These are phyloP conservation scores for Ceratocystis ficicola DNA, from an alignment of 2,329 filamentous ascomycete species.

Conservation along the genomic window DNA sequence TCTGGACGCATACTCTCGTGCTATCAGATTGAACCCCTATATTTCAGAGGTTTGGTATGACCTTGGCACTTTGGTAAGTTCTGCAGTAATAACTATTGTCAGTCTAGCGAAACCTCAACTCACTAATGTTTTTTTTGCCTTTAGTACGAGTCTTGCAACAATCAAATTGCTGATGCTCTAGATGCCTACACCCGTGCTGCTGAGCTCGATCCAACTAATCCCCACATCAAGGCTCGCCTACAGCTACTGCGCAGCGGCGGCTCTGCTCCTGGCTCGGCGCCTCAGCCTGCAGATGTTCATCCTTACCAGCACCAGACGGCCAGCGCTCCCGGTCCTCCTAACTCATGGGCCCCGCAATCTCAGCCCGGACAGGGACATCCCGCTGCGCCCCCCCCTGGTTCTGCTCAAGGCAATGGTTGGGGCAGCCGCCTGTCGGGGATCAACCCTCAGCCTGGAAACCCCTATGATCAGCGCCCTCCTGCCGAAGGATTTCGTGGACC, in stretches of 20 bases:
- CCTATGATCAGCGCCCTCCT: constrained; percentile 55
- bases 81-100: constrained; percentile 22
- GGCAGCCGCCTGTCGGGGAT: constrained; percentile 65
- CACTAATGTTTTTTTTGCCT: neutral
- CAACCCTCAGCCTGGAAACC: constrained; percentile 64
- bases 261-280: constrained; percentile 54
- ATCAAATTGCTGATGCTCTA: constrained; percentile 89
- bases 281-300: constrained; percentile 91
- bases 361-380: constrained; percentile 40
- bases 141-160: constrained; percentile 96
- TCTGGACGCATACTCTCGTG: constrained; percentile 90
- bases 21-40: constrained; percentile 91
- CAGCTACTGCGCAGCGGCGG: constrained; percentile 77
- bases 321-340: constrained; percentile 69
- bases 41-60: constrained; percentile 99
- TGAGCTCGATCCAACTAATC: constrained; percentile 83
- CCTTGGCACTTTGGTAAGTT: constrained; percentile 77
- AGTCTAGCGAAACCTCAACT: constrained; percentile 27
- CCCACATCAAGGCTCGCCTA: constrained; percentile 89
- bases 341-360: constrained; percentile 71
- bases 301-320: constrained; percentile 83
- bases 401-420: constrained; percentile 42
- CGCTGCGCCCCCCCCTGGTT: constrained; percentile 32
- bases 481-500: constrained; percentile 57
- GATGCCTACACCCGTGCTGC: constrained; percentile 92